These are phyloP conservation scores for Rhododendron vialii DNA, from an alignment of 148 eudicot species.

Conservation along the genomic window DNA sequence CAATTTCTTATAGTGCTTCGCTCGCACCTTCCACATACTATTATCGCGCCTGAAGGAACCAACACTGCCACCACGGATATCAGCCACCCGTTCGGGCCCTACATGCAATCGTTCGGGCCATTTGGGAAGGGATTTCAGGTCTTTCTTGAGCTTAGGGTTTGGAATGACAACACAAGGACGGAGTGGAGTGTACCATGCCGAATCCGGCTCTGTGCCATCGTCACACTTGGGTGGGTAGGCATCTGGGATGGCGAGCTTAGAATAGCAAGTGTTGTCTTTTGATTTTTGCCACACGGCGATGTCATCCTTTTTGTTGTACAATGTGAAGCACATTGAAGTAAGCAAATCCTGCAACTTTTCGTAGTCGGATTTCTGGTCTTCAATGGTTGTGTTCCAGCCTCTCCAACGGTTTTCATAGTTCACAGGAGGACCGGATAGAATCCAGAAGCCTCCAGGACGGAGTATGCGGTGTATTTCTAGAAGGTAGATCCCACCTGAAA, in stretches of 20 bases:
- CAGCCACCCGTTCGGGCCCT: constrained; percentile 67
- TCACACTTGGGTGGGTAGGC: constrained; percentile 79
- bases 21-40: constrained; percentile 65
- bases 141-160: constrained; percentile 45
- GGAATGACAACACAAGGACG: constrained; percentile 78
- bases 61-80: constrained; percentile 57
- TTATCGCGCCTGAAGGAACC: constrained; percentile 66
- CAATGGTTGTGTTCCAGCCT: constrained; percentile 90
- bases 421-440: constrained; percentile 94
- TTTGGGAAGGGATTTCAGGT: constrained; percentile 47
- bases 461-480: constrained; percentile 88
- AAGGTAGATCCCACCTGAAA: constrained; percentile 85
- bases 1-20: constrained; percentile 79
- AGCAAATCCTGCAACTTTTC: constrained; percentile 66
- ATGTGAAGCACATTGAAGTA: constrained; percentile 74
- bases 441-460: constrained; percentile 96
- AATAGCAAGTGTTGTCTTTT: constrained; percentile 56
- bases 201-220: constrained; percentile 83
- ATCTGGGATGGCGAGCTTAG: constrained; percentile 53
- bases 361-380: constrained; percentile 65
- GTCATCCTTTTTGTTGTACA: constrained; percentile 67
- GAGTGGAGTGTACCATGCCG: constrained; percentile 97
- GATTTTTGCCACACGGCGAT: constrained; percentile 91
- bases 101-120: constrained; percentile 70
- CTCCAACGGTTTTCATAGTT: constrained; percentile 74